Evolutionary conservation across 306 rosid species (phyloP), one percentile per base, ranked within the genome.

Genomic region (Quercus wislizeni): DNA sequence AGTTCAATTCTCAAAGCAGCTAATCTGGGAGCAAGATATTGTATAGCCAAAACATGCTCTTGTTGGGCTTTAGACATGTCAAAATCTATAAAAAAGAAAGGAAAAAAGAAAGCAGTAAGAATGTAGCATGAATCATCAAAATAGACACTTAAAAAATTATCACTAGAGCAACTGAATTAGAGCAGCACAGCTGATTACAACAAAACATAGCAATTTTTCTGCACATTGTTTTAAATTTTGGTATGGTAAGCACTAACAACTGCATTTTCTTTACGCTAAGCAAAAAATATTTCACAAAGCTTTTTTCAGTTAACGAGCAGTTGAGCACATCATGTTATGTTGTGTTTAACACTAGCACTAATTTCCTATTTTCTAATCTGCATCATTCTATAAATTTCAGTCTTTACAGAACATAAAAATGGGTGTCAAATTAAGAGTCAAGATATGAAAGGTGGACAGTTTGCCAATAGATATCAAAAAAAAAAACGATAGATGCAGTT

Each of bases 1-100:
- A 95, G 91, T 83, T 95, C 99, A 76, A 90, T 83, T 82, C 99
- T 91, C 87, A 95, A 93, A 35, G 99, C 99, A 82, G 91, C 93
- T 80, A 95, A 87, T 83, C 98, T 93, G 10, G 96, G 99, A 71
- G 91, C 90, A 77, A 91, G 83, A 79, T 84, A 89, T 74, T 95
- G 97, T 87, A 95, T 79, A 23, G 82, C 90, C 76, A 81, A 31
- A 3, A 89, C 94, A 81, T 95, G 99, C 80, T 89, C 87, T 73
- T 77, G 84, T 86, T 95, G 99, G 78, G 88, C 88, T 58, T 89
- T 89, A 2, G 96, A 90, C 97, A 95, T 83, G 74, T 86, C 91
- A 88, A 95, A 91, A 91, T 95, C 99, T 95, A 78, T 56, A 79
- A 86, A 35, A 49, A 74, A 76, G 72, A 21, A 67, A 67, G 52